Conservation (phyloP, 345 rosid species). For the Eucalyptus curtisii region DNA sequence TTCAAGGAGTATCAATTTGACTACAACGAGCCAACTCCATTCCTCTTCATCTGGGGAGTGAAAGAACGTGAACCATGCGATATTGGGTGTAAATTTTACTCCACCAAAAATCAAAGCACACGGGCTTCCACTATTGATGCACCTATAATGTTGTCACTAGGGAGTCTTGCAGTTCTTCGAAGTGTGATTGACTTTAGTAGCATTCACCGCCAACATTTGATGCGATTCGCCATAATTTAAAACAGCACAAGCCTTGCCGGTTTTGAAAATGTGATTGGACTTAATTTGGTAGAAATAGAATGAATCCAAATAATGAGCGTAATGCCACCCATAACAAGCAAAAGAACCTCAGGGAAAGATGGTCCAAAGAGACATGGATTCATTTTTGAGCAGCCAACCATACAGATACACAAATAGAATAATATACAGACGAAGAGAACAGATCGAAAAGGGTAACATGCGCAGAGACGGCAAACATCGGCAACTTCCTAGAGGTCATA, state of each 20-base stretch:
- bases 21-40: too few species aligned
- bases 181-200: not conserved
- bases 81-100: too few species aligned
- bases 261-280: not conserved
- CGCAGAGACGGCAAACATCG: not conserved
- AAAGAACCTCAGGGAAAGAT: not conserved
- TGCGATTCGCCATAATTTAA: too few species aligned
- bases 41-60: too few species aligned
- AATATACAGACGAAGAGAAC: not conserved
- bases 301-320: fast-evolving
- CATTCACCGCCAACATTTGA: fast-evolving
- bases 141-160: fast-evolving
- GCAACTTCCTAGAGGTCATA: not conserved
- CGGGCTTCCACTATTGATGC: fast-evolving
- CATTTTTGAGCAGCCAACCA: not conserved
- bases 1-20: too few species aligned
- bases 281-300: not conserved
- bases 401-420: not conserved
- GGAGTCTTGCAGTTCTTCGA: fast-evolving
- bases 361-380: not conserved
- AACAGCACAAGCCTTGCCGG: not conserved
- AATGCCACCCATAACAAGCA: not conserved
- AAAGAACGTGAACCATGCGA: too few species aligned
- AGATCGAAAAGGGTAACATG: not conserved
- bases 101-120: too few species aligned